Conservation (phyloP, 2,329 filamentous ascomycete genomes). For the Alternaria dauci region DNA sequence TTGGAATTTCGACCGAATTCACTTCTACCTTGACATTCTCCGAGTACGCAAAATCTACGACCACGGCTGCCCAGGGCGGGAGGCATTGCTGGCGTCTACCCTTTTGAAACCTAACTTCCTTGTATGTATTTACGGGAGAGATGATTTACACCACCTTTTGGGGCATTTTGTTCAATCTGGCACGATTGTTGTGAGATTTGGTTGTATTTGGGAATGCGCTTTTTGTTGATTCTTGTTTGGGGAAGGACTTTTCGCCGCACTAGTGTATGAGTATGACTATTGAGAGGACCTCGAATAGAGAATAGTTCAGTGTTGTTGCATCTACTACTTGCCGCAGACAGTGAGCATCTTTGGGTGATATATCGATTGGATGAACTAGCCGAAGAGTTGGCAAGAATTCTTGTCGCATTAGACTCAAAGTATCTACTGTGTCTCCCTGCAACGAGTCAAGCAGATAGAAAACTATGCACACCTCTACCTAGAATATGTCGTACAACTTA, state of each 20-base stretch:
- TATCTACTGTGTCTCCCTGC: not conserved
- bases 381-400: not conserved
- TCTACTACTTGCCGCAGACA: not conserved
- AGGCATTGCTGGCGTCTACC: constrained; percentile 6
- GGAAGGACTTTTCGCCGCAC: not conserved
- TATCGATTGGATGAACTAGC: not conserved
- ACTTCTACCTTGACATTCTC: constrained; percentile 2
- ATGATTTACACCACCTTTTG: constrained; percentile 9
- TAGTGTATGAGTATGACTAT: constrained; percentile 13
- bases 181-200: constrained; percentile 4
- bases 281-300: constrained; percentile 1
- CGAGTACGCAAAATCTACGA: not conserved
- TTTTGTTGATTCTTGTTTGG: not conserved
- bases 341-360: not conserved
- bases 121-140: constrained; percentile 15
- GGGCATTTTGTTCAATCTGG: constrained; percentile 2
- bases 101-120: constrained; percentile 11
- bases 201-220: not conserved
- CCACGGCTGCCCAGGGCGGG: not conserved
- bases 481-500: not conserved
- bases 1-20: constrained; percentile 1
- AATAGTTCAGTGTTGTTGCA: not conserved
- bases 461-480: not conserved
- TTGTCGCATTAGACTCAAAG: not conserved
- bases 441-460: not conserved